Percentiles rank a stretch among this genome's conserved stretches.
phyloP scores from a whole-genome alignment of 2,329 filamentous ascomycete species.

The Neonectria coccinea region DNA sequence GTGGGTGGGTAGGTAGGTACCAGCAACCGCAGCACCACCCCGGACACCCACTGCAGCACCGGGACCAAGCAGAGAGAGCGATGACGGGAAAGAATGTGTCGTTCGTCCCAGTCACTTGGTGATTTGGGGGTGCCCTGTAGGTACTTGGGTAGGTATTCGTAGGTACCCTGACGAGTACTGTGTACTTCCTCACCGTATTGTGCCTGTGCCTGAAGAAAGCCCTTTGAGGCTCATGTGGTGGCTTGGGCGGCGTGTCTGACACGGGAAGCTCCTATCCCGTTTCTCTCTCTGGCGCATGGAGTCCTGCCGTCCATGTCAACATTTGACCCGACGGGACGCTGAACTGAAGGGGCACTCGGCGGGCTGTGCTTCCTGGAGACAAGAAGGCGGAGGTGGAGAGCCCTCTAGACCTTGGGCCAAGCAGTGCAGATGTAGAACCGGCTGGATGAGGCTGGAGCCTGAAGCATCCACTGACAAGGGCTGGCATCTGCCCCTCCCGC shows the following conservation, averaged over 20 bases:
- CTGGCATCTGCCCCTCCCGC: not conserved
- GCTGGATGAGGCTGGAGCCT: not conserved
- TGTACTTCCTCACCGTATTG: not conserved
- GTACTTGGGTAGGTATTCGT: not conserved
- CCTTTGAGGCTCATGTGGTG: not conserved
- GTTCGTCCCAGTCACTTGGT: constrained; percentile 20
- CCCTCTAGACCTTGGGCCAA: not conserved
- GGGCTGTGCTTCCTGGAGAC: constrained; percentile 12
- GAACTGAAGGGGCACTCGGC: constrained; percentile 2
- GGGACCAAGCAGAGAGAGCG: constrained; percentile 7
- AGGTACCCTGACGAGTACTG: not conserved
- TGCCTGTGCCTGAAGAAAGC: not conserved
- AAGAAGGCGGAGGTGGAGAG: constrained; percentile 4
- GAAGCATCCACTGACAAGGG: too few relatives aligned
- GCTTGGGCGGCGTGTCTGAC: not conserved
- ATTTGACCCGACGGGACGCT: not conserved
- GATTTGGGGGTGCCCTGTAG: constrained; percentile 2
- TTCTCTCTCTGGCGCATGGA: not conserved
- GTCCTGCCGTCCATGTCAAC: not conserved
- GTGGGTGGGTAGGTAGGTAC: constrained; percentile 8
- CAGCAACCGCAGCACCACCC: not conserved
- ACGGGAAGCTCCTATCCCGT: not conserved
- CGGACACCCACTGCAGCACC: not conserved
- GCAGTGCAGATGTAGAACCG: not conserved
- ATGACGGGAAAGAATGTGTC: constrained; percentile 32